Conservation (phyloP, 805 yeast species). For the Citeromyces nyonsensis region DNA sequence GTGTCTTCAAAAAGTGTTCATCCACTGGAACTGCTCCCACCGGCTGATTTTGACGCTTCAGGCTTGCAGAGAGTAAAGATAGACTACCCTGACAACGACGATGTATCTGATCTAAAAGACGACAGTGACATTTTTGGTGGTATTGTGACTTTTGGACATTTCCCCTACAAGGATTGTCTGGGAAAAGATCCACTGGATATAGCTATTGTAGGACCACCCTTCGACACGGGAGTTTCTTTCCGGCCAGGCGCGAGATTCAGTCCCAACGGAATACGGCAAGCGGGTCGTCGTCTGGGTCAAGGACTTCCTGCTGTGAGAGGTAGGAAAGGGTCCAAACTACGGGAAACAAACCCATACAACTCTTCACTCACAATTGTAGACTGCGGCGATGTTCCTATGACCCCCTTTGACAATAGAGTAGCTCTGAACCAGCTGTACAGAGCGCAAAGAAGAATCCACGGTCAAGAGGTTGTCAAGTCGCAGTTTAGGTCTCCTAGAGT, state of each 20-base stretch:
- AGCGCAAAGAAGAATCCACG: slow-evolving; percentile 31
- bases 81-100: slow-evolving; percentile 18
- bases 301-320: slow-evolving; percentile 26
- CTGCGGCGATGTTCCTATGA: slow-evolving; percentile 48
- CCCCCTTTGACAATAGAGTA: slow-evolving; percentile 42
- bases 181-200: slow-evolving; percentile 23
- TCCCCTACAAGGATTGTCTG: slow-evolving; percentile 27
- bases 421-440: slow-evolving; percentile 42
- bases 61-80: slow-evolving; percentile 9
- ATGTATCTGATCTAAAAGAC: slow-evolving; percentile 14
- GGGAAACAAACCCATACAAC: slow-evolving; percentile 16
- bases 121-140: slow-evolving; percentile 23
- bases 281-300: slow-evolving; percentile 25
- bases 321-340: slow-evolving; percentile 17
- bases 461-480: slow-evolving; percentile 12
- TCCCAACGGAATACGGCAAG: slow-evolving; percentile 33
- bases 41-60: too few relatives aligned
- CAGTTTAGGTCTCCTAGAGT: too few relatives aligned
- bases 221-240: slow-evolving; percentile 39
- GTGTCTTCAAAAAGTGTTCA: too few relatives aligned
- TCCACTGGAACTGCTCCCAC: too few relatives aligned
- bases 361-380: slow-evolving; percentile 25
- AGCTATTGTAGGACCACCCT: slow-evolving; percentile 45
- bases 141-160: slow-evolving; percentile 30
- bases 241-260: slow-evolving; percentile 48